Base-by-base conservation (phyloP, 495 filamentous ascomycete species). In the Articulospora tetracladia region DNA sequence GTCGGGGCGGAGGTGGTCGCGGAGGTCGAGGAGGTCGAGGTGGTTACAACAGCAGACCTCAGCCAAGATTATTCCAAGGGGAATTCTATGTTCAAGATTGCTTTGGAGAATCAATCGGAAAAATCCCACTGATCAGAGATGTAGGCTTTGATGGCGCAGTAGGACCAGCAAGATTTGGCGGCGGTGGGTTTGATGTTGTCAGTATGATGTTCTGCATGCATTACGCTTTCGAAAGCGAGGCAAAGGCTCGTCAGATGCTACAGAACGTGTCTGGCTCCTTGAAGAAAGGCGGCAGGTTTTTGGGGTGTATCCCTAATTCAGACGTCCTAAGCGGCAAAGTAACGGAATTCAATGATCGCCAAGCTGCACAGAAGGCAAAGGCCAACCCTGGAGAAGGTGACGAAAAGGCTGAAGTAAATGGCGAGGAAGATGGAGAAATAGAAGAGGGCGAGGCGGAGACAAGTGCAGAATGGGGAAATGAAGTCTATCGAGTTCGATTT, bases 141-240 rank as follows among this genome's bases (percentile, higher is more conserved):
- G 90, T 98, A 13, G 94, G 94, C 2, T 93, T 96, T 60, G 91
- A 96, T 65, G 66, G 76, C 70, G 75, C 78, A 58, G 66, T 79
- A 79, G 83, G 81, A 56, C 50, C 68, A 15, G 71, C 68, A 51
- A 66, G 67, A 56, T 61, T 55, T 58, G 71, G 84, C 13, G 84
- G 85, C 1, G 87, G 90, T 39, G 92, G 93, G 8, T 98, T 97
- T 64, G 95, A 98, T 70, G 88, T 98, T 13, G 93, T 98, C 50
- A 89, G 88, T 57, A 96, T 95, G 82, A 98, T 98, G 94, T 98
- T 98, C 67, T 93, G 92, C 69, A 96, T 98, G 85, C 94, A 98
- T 75, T 98, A 98, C 69, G 93, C 95, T 0, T 98, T 97, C 66
- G 95, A 98, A 73, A 90, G 78, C 59, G 91, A 98, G 72, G 80